Evolutionary conservation across 106 monocot species (phyloP).

Genomic region (Platanthera zijinensis): DNA sequence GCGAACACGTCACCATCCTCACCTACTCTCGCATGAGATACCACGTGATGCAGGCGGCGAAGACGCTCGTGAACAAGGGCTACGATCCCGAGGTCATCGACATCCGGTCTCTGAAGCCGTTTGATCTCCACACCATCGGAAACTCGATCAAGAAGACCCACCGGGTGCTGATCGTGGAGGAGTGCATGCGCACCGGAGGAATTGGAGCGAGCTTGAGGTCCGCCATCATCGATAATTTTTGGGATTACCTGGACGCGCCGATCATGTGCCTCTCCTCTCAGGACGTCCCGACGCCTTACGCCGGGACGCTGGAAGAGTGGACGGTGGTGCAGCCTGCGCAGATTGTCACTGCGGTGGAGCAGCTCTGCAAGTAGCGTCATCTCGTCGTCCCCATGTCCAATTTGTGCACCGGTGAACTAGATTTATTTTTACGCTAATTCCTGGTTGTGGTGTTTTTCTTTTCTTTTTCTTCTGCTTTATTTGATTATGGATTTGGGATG

Average conservation of each 20-base stretch:
- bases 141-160: slow-evolving; percentile 92
- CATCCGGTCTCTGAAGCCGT: slow-evolving; percentile 88
- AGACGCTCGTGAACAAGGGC: slow-evolving; percentile 81
- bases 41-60: slow-evolving; percentile 92
- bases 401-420: no score
- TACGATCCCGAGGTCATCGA: slow-evolving; percentile 98
- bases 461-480: no score
- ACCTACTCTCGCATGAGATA: slow-evolving; percentile 93
- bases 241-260: slow-evolving; percentile 84
- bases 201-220: slow-evolving; percentile 86
- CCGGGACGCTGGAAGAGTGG: slow-evolving; percentile 82
- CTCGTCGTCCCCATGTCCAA: no score
- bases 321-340: slow-evolving; percentile 91
- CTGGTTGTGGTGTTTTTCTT: no score
- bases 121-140: slow-evolving; percentile 86
- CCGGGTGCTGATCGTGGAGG: slow-evolving; percentile 91
- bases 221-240: slow-evolving; percentile 90
- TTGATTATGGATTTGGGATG: no score
- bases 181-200: slow-evolving; percentile 95
- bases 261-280: slow-evolving; percentile 83
- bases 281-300: slow-evolving; percentile 95
- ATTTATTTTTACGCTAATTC: no score
- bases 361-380: slow-evolving; percentile 40
- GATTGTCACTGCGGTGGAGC: slow-evolving; percentile 87
- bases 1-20: slow-evolving; percentile 85